Base-by-base conservation (phyloP, 2,329 filamentous ascomycete genomes). In the Aspergillus spinulosporus region DNA sequence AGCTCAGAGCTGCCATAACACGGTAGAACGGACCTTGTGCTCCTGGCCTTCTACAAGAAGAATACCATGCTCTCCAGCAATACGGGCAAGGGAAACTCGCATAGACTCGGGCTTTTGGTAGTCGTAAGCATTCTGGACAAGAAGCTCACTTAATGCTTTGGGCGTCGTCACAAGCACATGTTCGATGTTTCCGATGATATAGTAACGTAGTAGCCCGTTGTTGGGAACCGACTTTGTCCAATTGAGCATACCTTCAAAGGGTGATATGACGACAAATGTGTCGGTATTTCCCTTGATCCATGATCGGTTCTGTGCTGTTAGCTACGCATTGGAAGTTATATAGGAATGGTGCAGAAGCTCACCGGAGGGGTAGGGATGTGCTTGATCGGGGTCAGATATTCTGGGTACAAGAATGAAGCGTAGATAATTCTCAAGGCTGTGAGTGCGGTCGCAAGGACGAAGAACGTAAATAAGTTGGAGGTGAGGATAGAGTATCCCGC, bases 21-120 rank as follows among this genome's bases (percentile, higher is more conserved):
- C 2, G 49, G 14, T 39, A 50, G 14, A 2, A 37, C 61, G 12
- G 65, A 84, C 77, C 76, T 88, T 94, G 72, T 97, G 93, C 66
- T 92, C 89, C 9, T 95, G 89, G n/a, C 92, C 92, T 73, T 97
- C 92, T 1, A 90, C 89, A 8, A 97, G 77, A 37, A 97, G 74
- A 8, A 80, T 34, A 0, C 78, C 77, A 49, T 75, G 63, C 1
- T 54, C 46, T 3, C 78, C 78, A 1, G 76, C 63, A 5, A 78
- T 53, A 26, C 68, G 71, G 3, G 64, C 64, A 29, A 80, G 60
- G 5, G 66, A 67, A 11, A 59, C 47, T 12, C 67, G 76, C 31
- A 89, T 63, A 26, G 78, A 67, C 1, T 64, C 51, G 0, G 88
- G 87, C 68, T 90, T 91, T 44, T 79, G 67, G 62, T 89, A 92